A percentile compares a stretch with the other conserved stretches of the same genome.
phyloP scores from a whole-genome alignment of 768 basidiomycete species.

The Gloeostereum incarnatum region DNA sequence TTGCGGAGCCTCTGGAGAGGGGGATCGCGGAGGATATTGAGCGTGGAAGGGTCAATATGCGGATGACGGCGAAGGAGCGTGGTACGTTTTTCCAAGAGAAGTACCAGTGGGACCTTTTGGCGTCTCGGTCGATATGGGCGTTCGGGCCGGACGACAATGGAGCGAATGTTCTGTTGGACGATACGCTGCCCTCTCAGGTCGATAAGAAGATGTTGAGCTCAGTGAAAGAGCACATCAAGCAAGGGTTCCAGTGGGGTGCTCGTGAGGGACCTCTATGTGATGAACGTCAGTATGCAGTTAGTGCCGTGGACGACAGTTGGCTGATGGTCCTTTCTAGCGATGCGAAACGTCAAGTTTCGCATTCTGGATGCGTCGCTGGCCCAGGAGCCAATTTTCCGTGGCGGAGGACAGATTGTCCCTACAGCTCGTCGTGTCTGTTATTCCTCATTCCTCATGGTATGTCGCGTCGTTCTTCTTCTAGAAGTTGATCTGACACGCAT shows the following conservation, averaged over 20 bases:
- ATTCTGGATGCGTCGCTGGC: constrained; percentile 88
- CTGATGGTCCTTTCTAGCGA: constrained; percentile 44
- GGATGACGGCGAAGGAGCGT: constrained; percentile 90
- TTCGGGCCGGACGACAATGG: constrained; percentile 97
- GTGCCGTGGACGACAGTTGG: constrained; percentile 4
- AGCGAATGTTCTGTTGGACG: constrained; percentile 88
- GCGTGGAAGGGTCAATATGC: constrained; percentile 85
- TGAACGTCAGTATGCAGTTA: constrained; percentile 67
- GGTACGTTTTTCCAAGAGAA: constrained; percentile 95
- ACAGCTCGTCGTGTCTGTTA: constrained; percentile 99
- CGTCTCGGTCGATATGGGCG: constrained; percentile 98
- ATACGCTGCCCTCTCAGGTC: constrained; percentile 91
- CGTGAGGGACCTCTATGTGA: constrained; percentile 97
- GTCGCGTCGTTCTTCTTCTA: constrained; percentile 15
- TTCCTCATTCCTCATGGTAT: constrained; percentile 96
- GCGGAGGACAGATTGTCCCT: constrained; percentile 97
- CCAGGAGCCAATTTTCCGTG: constrained; percentile 94
- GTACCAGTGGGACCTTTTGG: constrained; percentile 97
- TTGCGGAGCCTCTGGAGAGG: constrained; percentile 93
- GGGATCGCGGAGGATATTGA: constrained; percentile 97
- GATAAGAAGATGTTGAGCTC: constrained; percentile 88
- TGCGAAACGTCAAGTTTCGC: constrained; percentile 98
- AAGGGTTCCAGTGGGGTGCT: constrained; percentile 99
- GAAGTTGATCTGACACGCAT: constrained; percentile 3
- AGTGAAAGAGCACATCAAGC: constrained; percentile 93